Base-by-base conservation (phyloP, 305 asterid species). In the Fraxinus angustifolia region DNA sequence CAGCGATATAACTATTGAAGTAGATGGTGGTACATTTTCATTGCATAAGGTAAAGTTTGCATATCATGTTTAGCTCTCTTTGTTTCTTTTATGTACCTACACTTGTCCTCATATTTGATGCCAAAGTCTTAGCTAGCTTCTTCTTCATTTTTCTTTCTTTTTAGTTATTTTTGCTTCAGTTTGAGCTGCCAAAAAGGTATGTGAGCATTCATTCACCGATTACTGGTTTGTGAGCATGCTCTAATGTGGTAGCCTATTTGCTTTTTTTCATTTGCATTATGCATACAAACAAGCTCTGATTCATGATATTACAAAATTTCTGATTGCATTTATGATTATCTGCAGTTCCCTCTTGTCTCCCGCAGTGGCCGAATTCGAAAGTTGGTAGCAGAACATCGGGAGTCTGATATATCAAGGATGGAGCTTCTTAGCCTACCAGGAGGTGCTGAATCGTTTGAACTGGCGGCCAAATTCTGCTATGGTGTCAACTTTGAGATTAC, bases 301-400 rank as follows among this genome's bases (percentile, higher is more conserved):
- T 45, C 78, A 70, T 5, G 14, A 72, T 68, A 14, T 42, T 42
- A 16, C 8, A 19, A 16, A 82, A 16, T 38, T 31, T 30, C 33
- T 56, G 3, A 19, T 85, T 26, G 78, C 4, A 8, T 71, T 71
- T 34, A 17, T 36, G 40, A 60, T 68, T 80, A 48, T 72, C 26
- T 85, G 90, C 94, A 95, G 99, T 96, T 93, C 81, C 98, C 98
- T 76, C 93, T 96, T 4, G 98, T 94, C 79, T 94, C 99, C 1
- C 88, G 97, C 75, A 94, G 99, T 84, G 98, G 98, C 33, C 87
- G 95, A 82, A 88, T 96, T 75, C 87, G 97, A 26, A 94, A 93
- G 80, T 78, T 94, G 83, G 91, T 94, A 5, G 90, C 98, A 19
- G 98, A 93, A 78, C 93, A 87, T 85, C 78, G 95, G 26, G 92